Conservation (phyloP, 106 monocot genomes). For the Gastrodia elata region DNA sequence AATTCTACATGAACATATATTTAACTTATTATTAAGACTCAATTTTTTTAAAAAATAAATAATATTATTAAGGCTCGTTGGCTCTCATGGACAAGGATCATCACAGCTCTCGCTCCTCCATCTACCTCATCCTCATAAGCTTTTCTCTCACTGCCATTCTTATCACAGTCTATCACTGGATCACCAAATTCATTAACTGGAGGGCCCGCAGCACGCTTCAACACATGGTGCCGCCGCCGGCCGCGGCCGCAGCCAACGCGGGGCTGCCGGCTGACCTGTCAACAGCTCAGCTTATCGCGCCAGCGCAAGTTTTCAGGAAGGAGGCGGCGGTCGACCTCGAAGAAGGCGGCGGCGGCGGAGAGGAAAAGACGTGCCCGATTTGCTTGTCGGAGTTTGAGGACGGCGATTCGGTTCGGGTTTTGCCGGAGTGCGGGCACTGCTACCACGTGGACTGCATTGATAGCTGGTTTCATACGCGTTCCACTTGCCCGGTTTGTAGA, state of each 20-base stretch:
- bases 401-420: slow-evolving; percentile 33
- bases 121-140: slow-evolving; percentile 6
- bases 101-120: background rate
- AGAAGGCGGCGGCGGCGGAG: background rate
- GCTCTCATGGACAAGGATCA: background rate
- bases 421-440: slow-evolving; percentile 67
- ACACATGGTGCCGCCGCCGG: background rate
- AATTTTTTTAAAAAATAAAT: no score
- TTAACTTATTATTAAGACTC: no score
- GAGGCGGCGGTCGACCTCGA: background rate
- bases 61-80: no score
- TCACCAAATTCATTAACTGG: background rate
- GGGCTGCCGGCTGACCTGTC: background rate
- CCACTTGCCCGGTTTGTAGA: slow-evolving; percentile 66
- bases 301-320: background rate
- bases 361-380: slow-evolving; percentile 44
- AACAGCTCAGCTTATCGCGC: background rate
- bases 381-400: slow-evolving; percentile 56
- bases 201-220: background rate
- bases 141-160: slow-evolving; percentile 3
- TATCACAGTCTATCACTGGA: slow-evolving; percentile 17
- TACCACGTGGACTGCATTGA: slow-evolving; percentile 64
- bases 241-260: background rate
- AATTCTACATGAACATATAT: no score
- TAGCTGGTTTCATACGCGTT: slow-evolving; percentile 63